Evolutionary conservation across 2,329 filamentous ascomycete genomes (phyloP), one percentile per base, ranked within the genome.

Genomic region (Penicillium verrucosum): DNA sequence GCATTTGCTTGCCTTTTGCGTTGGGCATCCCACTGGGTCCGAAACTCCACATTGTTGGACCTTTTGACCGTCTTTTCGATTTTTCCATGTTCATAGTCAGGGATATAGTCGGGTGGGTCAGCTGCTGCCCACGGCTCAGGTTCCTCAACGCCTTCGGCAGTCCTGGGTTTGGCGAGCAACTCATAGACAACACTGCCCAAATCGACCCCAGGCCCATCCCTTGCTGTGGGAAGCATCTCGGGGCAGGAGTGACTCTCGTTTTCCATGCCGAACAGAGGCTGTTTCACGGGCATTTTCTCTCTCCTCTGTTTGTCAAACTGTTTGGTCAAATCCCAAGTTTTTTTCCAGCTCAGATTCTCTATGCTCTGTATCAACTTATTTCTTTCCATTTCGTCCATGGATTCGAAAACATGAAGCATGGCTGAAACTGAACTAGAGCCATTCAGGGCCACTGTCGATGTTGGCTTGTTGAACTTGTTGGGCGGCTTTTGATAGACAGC

Each of bases 181-280:
- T 58, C 25, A 46, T 64, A 67, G 10, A 68, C 47, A 14, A 55
- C 40, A 14, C 68, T 68, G 8, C 44, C 41, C 14, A 57, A 60
- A 45, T 72, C 63, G 0, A 60, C 62, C 3, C 70, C 71, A 25
- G 68, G 65, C 16, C 71, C 71, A 18, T 68, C 57, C 51, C 68
- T 61, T n/a, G 61, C 66, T 25, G 51, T 63, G 6, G 47, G 38
- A 25, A 70, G 61, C 12, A 54, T 38, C 41, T 69, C 65, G 8
- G 63, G 65, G 32, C 60, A 57, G 7, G 54, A 44, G 29, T 43
- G 25, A n/a, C 21, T 27, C 34, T 56, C 54, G 12, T 51, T 32
- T 27, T 51, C 48, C 54, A 45, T 52, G 18, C 54, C 48, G n/a
- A 52, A 25, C 5, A 25, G 11, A 38, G 23, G n/a, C 30, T 21